Base-by-base conservation (phyloP, 2,329 filamentous ascomycete species). In the Harringtonia lauricola region DNA sequence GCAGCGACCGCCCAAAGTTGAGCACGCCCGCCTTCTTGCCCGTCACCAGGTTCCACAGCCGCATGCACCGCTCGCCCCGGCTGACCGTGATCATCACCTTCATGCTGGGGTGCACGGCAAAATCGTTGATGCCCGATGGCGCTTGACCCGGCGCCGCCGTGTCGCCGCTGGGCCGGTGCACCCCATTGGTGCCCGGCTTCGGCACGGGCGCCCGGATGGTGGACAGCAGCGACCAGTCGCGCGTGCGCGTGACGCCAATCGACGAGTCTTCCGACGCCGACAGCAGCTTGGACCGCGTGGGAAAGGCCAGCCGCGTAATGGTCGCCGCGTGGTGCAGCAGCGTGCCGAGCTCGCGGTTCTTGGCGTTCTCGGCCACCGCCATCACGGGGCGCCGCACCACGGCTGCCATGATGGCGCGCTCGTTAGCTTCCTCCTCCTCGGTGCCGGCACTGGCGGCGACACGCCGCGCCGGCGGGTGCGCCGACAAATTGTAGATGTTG, bases 81-180 rank as follows among this genome's bases (percentile, higher is more conserved):
- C 86, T 83, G 9, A 96, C 88, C 54, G 79, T 94, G 47, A 98
- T 79, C 86, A 96, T 95, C 41, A 98, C 70, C 66, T 95, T 96
- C 75, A 94, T 86, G 60, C 86, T 94, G 1, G 92, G 90, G 60
- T 98, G 92, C 22, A 98, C 83, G 2, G 90, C 87, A 60, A 98
- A 94, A 60, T 89, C 86, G 60, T 95, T 96, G 52, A 96, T 79
- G 17, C 92, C 92, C n/a, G 81, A 77, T 0, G 89, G 89, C 22
- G 83, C 78, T 39, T 80, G 84, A 17, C 87, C 88, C 12, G 82
- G 75, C 2, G 83, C 81, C 8, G 88, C 87, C 17, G 90, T 96
- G 61, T 95, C 90, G 47, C 90, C 90, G 53, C 81, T 90, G 10
- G 90, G 89, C 50, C 89, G 73, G 15, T 29, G 44, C 38, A 46